Evolutionary conservation across 192 early-diverging fungal genomes (phyloP).

Genomic region (Coemansia asiatica): DNA sequence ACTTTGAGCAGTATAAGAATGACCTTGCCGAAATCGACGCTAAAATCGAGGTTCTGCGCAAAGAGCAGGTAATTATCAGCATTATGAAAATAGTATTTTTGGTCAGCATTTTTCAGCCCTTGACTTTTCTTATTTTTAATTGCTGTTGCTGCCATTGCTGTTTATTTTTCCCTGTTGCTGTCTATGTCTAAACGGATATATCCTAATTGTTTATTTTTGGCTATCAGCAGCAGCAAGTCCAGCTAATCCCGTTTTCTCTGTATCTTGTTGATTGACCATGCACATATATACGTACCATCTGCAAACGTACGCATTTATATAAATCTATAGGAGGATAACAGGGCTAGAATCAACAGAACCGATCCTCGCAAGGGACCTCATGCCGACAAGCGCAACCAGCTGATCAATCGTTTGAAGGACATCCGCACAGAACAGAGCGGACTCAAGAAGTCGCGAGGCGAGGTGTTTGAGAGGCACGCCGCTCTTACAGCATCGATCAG

Average conservation of each 20-base stretch:
- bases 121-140: background rate
- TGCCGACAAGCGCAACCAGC: constrained; percentile 60
- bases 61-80: constrained; percentile 47
- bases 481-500: constrained; percentile 69
- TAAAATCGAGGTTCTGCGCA: constrained; percentile 59
- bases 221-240: background rate
- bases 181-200: no score
- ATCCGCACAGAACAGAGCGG: constrained; percentile 72
- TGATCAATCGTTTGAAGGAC: constrained; percentile 62
- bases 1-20: constrained; percentile 55
- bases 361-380: constrained; percentile 60
- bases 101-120: background rate
- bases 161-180: no score
- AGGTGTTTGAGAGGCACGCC: constrained; percentile 72
- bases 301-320: background rate
- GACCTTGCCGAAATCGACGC: constrained; percentile 57
- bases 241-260: background rate
- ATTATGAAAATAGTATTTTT: background rate
- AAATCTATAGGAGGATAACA: constrained; percentile 58
- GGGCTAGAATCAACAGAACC: constrained; percentile 58
- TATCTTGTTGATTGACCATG: background rate
- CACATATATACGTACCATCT: background rate
- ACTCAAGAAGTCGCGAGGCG: constrained; percentile 66
- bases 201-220: background rate
- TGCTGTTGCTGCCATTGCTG: background rate